Percentiles rank a stretch among this genome's conserved stretches.
Evolutionary conservation across 495 filamentous ascomycete species (phyloP).

Genomic region (Melanomma pulvis-pyrius): DNA sequence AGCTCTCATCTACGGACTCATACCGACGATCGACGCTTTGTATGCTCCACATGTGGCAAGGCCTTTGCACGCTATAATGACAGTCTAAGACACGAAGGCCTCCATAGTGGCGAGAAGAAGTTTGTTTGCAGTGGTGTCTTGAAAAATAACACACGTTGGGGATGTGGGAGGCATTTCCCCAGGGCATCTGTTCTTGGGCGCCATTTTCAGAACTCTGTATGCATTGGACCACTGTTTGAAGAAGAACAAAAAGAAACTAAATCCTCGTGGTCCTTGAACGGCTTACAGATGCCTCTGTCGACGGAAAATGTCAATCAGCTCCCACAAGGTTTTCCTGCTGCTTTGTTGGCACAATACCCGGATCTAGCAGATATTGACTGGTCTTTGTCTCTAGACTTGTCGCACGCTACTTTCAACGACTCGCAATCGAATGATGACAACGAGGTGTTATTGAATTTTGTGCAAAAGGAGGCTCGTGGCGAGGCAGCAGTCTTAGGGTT

Average conservation of each 20-base stretch:
- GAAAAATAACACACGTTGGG: constrained; percentile 75
- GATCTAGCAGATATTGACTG: not conserved
- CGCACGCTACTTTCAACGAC: not conserved
- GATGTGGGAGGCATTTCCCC: constrained; percentile 86
- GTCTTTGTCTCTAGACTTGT: not conserved
- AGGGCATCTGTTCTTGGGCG: constrained; percentile 90
- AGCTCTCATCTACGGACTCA: constrained; percentile 91
- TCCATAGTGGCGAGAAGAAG: constrained; percentile 92
- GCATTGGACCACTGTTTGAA: constrained; percentile 89
- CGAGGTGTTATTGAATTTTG: not conserved
- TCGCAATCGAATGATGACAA: not conserved
- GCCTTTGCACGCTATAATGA: constrained; percentile 85
- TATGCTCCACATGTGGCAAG: constrained; percentile 91
- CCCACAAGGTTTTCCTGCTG: not conserved
- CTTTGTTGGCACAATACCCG: not conserved
- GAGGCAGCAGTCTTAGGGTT: not conserved
- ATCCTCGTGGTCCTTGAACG: not conserved
- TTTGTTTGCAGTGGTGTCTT: constrained; percentile 88
- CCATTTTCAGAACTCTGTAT: constrained; percentile 92
- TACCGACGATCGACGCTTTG: constrained; percentile 89
- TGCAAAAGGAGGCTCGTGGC: not conserved
- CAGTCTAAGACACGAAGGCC: constrained; percentile 85
- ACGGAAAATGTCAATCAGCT: not conserved
- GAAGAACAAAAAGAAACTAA: constrained; percentile 58
- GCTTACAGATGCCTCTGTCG: not conserved